Evolutionary conservation across 2,329 filamentous ascomycete species (phyloP), one percentile per base, ranked within the genome.

Genomic region (Ceratocystis ficicola): DNA sequence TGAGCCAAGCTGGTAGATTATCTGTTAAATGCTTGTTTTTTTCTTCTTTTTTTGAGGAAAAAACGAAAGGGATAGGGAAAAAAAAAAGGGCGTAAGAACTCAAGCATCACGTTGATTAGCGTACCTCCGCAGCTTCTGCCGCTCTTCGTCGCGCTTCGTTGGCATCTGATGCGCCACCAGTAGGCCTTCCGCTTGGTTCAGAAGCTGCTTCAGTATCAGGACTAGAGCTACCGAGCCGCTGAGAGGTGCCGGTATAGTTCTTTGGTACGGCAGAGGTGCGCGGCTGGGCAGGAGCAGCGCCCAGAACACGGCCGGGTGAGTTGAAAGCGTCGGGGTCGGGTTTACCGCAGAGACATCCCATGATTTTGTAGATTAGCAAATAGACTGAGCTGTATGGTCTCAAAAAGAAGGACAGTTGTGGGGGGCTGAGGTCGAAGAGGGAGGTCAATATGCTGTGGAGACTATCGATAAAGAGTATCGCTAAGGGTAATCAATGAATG

Each of bases 291-390:
- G 78, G 77, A 5, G 80, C 78, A 46, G 85, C 79, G 70, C 84
- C 87, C 65, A 95, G 80, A 46, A 85, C 82, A 65, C 89, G 87
- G 68, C 90, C 90, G 62, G 88, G 86, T 65, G 83, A 83, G 64
- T 83, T 77, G 77, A 91, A 94, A 74, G 83, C 79, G 71, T 88
- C 85, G 69, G 83, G 77, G 41, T 83, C 77, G 67, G 80, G 81
- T 75, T 90, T 91, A 73, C 90, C 89, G 78, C 89, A 96, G 76
- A 90, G 81, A 74, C 90, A 93, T 68, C 92, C 92, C 92, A 96
- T 96, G 69, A 67, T 75, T 67, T 25, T 17, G 17, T 50, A 25
- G 64, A 20, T 62, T 44, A 36, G 25, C 2, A 30, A 48, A 61
- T 60, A 41, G 36, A 41, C 36, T 12, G 36, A 10, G 1, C 36